Evolutionary conservation across 2,329 filamentous ascomycete species (phyloP).

Genomic region (Paraconiothyrium brasiliense): DNA sequence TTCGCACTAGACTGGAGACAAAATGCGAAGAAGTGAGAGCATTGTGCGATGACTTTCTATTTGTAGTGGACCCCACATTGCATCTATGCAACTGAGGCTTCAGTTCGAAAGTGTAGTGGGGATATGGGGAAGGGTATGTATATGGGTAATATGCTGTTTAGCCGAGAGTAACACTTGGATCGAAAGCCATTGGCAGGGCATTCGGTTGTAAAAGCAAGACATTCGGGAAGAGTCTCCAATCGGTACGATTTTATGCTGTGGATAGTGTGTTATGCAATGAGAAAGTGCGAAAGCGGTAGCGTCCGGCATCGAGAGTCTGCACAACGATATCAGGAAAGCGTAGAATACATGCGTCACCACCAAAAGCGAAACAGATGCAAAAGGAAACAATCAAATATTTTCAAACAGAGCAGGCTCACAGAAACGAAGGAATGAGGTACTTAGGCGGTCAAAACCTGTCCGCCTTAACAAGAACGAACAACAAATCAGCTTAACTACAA

Average conservation of each 20-base stretch:
- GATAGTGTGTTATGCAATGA: background rate
- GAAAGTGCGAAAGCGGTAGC: background rate
- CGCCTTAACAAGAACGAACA: background rate
- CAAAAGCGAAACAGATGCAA: background rate
- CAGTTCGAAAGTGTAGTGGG: background rate
- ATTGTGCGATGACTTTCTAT: background rate
- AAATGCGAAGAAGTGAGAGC: background rate
- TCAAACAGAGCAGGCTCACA: background rate
- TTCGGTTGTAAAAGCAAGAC: background rate
- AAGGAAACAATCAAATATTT: background rate
- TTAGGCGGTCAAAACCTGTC: constrained; percentile 8
- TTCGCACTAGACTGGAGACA: background rate
- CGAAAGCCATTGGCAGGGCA: background rate
- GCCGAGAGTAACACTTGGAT: background rate
- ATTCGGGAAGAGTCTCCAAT: too few species aligned
- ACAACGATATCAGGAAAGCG: background rate
- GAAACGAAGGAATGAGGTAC: background rate
- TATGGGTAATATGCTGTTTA: constrained; percentile 1
- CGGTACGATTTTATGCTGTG: background rate
- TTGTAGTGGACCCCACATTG: background rate
- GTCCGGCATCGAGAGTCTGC: background rate
- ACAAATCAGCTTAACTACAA: constrained; percentile 20
- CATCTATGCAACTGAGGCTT: background rate
- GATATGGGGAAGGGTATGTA: background rate
- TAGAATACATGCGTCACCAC: background rate